These are phyloP conservation scores for Fusarium liriodendri DNA, from an alignment of 2,329 filamentous ascomycete genomes.

Conservation along the genomic window DNA sequence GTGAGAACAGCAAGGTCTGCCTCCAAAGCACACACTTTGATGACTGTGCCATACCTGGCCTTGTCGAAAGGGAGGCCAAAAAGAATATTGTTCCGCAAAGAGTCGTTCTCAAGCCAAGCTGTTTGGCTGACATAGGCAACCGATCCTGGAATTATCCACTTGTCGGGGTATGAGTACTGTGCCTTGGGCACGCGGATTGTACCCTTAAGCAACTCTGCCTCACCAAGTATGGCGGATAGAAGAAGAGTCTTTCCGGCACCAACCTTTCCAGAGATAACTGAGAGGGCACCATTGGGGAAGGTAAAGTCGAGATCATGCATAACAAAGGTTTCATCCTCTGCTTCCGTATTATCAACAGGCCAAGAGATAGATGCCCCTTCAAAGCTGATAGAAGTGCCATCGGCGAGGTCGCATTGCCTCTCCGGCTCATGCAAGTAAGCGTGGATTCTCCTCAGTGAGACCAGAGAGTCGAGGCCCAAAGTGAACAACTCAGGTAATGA, in stretches of 20 bases:
- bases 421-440: constrained; percentile 76
- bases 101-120: constrained; percentile 86
- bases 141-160: constrained; percentile 76
- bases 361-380: constrained; percentile 76
- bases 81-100: constrained; percentile 79
- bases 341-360: constrained; percentile 71
- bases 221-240: constrained; percentile 77
- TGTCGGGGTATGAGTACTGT: constrained; percentile 62
- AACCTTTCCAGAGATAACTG: constrained; percentile 79
- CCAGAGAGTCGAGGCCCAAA: constrained; percentile 75
- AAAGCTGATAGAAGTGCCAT: constrained; percentile 71
- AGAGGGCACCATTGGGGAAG: constrained; percentile 77
- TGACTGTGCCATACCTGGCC: constrained; percentile 73
- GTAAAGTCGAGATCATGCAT: constrained; percentile 71
- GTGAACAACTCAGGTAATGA: constrained; percentile 79
- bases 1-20: constrained; percentile 80
- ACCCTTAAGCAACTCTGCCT: constrained; percentile 75
- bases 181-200: constrained; percentile 64
- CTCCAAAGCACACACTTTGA: constrained; percentile 76
- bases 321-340: constrained; percentile 70
- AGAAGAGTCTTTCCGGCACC: constrained; percentile 82
- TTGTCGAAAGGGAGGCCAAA: constrained; percentile 78
- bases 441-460: constrained; percentile 77
- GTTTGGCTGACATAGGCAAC: constrained; percentile 82
- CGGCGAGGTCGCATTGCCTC: constrained; percentile 62